Conservation (phyloP, 2,329 filamentous ascomycete species). For the Lachnellula willkommii region DNA sequence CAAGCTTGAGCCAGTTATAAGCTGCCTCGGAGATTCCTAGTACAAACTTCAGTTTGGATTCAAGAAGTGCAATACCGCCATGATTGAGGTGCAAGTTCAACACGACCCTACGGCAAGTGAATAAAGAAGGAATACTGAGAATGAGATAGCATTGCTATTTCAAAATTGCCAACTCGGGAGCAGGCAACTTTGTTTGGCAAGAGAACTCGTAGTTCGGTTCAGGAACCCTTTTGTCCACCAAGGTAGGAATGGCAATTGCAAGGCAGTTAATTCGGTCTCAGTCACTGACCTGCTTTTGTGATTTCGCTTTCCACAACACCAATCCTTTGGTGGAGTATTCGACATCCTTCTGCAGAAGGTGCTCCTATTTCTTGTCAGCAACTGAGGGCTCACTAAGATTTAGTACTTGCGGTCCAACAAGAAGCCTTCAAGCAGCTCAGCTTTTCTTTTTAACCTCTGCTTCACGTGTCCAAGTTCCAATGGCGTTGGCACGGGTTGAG, state of each 20-base stretch:
- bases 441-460: neutral
- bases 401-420: neutral
- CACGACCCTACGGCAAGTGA: neutral
- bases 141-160: neutral
- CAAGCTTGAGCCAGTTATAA: neutral
- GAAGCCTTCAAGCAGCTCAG: neutral
- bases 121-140: neutral
- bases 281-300: slow-evolving; percentile 3
- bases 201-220: neutral
- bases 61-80: neutral
- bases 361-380: neutral
- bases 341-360: slow-evolving; percentile 2
- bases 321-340: slow-evolving; percentile 3
- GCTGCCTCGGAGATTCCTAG: neutral
- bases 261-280: neutral
- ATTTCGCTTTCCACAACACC: slow-evolving; percentile 8
- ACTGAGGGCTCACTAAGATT: neutral
- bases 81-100: neutral
- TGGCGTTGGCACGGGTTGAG: neutral
- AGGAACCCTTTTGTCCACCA: slow-evolving; percentile 2
- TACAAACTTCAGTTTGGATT: neutral
- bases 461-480: neutral
- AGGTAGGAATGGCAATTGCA: neutral
- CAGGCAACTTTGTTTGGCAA: neutral
- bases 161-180: neutral